phyloP scores from a whole-genome alignment of 441 rosid species.

The Aleurites moluccanus region DNA sequence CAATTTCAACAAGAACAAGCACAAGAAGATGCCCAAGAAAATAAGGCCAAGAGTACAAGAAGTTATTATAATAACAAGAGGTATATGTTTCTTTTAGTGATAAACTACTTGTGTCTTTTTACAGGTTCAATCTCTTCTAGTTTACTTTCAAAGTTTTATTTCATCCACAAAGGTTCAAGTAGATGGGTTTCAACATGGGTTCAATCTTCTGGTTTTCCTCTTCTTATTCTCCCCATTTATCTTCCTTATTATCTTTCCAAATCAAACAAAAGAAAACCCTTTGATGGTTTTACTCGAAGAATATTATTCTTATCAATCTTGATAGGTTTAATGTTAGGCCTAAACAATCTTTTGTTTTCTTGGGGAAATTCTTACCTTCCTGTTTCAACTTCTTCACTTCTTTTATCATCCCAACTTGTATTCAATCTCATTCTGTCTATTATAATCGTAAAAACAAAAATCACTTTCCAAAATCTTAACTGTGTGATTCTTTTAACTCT shows the following conservation, averaged over 20 bases:
- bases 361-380: conserved; percentile 91
- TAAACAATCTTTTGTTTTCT: conserved; percentile 81
- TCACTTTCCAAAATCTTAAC: conserved; percentile 78
- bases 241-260: conserved; percentile 48
- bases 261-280: conserved; percentile 53
- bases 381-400: conserved; percentile 85
- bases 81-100: conserved; percentile 38
- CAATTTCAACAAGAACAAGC: conserved; percentile 9
- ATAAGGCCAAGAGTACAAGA: conserved; percentile 13
- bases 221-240: conserved; percentile 52
- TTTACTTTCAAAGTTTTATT: conserved; percentile 71
- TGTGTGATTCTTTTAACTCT: conserved; percentile 69
- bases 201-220: conserved; percentile 78
- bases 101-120: conserved; percentile 53
- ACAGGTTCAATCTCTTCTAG: conserved; percentile 69
- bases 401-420: conserved; percentile 74
- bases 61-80: conserved; percentile 7
- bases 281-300: conserved; percentile 56
- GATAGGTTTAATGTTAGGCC: conserved; percentile 69
- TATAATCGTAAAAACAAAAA: conserved; percentile 65
- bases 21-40: conserved; percentile 19
- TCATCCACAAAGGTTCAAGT: conserved; percentile 69
- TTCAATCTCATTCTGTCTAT: conserved; percentile 79
- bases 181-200: conserved; percentile 92
- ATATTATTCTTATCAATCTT: conserved; percentile 38